Conservation (phyloP, 1,284 basidiomycete species). For the Agroathelia rolfsii region DNA sequence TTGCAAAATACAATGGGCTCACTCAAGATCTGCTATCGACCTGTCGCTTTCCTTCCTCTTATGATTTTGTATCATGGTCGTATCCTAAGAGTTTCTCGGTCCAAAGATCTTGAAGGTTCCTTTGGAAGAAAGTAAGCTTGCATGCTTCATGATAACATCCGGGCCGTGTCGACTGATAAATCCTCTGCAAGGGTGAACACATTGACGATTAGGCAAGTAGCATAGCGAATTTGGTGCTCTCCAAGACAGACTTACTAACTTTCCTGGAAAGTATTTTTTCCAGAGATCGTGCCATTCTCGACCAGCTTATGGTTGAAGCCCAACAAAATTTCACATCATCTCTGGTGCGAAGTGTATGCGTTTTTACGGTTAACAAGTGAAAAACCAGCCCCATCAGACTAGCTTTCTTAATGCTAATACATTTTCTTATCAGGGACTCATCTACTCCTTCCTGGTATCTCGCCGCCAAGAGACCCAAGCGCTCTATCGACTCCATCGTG, state of each 20-base stretch:
- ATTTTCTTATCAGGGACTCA: constrained; percentile 16
- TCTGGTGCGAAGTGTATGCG: constrained; percentile 41
- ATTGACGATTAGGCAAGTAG: too few relatives aligned
- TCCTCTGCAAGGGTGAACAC: too few relatives aligned
- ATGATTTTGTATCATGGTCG: constrained; percentile 15
- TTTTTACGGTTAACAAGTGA: constrained; percentile 44
- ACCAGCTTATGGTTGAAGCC: constrained; percentile 44
- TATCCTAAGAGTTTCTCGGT: constrained; percentile 18
- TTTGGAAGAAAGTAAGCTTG: constrained; percentile 21
- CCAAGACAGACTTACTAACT: constrained; percentile 9
- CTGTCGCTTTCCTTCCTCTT: constrained; percentile 15
- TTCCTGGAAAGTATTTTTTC: constrained; percentile 49
- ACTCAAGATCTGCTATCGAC: constrained; percentile 22
- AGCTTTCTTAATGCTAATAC: background rate
- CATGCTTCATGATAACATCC: constrained; percentile 21
- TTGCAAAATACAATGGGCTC: constrained; percentile 23
- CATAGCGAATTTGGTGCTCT: too few relatives aligned
- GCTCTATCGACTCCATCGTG: constrained; percentile 54
- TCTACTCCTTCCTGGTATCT: too few relatives aligned
- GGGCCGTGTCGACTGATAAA: constrained; percentile 22
- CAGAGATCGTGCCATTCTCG: constrained; percentile 35
- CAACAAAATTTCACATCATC: constrained; percentile 40
- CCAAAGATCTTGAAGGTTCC: constrained; percentile 22
- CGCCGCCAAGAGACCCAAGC: constrained; percentile 49
- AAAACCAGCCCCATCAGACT: constrained; percentile 10